A percentile compares a stretch with the other conserved stretches of the same genome.
Conservation (phyloP, 352 stramenopile genomes). For the Phytopythium litorale region DNA sequence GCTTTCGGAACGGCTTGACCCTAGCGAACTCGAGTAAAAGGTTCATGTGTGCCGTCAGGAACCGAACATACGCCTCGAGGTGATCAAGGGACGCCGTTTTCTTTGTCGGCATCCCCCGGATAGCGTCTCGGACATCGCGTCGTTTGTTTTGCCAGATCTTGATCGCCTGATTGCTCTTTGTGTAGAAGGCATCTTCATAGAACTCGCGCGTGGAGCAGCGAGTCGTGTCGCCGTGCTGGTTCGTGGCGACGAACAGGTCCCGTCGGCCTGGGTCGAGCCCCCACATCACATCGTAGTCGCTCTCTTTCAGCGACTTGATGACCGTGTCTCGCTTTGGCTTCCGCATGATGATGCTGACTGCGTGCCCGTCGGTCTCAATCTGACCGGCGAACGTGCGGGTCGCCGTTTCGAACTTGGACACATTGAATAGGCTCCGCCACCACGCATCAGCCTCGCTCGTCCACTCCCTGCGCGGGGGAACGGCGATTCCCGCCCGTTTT, state of each 20-base stretch:
- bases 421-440: conserved; percentile 8
- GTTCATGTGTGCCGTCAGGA: conserved; percentile 10
- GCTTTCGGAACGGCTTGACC: conserved; percentile 15
- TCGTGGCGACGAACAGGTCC: conserved; percentile 1
- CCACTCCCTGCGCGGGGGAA: background rate
- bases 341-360: conserved; percentile 11
- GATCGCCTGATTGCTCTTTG: background rate
- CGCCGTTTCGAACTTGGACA: background rate
- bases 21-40: conserved; percentile 7
- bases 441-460: background rate
- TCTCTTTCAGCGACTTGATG: background rate
- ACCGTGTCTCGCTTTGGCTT: conserved; percentile 9
- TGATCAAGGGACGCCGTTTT: conserved; percentile 10
- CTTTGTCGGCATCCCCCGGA: conserved; percentile 14
- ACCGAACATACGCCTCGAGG: conserved; percentile 9
- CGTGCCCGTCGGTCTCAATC: background rate
- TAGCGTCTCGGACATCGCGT: conserved; percentile 4
- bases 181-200: background rate
- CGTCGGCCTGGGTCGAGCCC: background rate
- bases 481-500: background rate
- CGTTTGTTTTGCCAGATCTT: background rate
- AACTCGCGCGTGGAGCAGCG: background rate
- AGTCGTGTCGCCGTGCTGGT: background rate
- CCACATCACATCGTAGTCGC: background rate
- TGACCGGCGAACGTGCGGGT: background rate